These are phyloP conservation scores for Mortierella sp. DNA, from an alignment of 371 early-diverging fungal species.

Conservation along the genomic window DNA sequence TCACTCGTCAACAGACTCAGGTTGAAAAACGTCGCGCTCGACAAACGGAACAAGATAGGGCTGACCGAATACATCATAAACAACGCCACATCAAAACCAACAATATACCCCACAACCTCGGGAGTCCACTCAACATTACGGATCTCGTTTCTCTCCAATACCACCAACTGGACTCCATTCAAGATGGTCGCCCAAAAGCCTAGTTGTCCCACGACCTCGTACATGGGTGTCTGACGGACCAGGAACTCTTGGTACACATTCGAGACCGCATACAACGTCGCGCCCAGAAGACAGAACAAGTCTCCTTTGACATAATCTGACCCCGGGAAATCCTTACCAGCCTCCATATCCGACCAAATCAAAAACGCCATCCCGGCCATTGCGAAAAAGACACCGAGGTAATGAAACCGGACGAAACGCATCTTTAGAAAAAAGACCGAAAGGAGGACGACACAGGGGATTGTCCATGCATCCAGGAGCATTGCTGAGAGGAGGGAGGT, in stretches of 20 bases:
- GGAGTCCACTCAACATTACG: constrained; percentile 58
- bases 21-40: constrained; percentile 82
- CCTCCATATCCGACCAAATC: constrained; percentile 70
- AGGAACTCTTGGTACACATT: constrained; percentile 79
- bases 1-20: constrained; percentile 82
- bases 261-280: constrained; percentile 78
- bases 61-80: constrained; percentile 77
- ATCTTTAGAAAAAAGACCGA: constrained; percentile 71
- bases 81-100: constrained; percentile 74
- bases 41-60: constrained; percentile 75
- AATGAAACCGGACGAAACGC: constrained; percentile 74
- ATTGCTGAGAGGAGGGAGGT: constrained; percentile 80
- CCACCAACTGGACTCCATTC: constrained; percentile 74
- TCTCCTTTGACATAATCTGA: constrained; percentile 74
- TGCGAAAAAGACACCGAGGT: constrained; percentile 73
- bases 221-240: constrained; percentile 73
- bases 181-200: constrained; percentile 79
- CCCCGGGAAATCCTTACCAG: constrained; percentile 58
- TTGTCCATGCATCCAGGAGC: constrained; percentile 83
- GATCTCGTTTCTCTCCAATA: constrained; percentile 72
- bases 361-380: constrained; percentile 75
- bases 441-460: constrained; percentile 77
- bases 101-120: constrained; percentile 66
- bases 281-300: constrained; percentile 75
- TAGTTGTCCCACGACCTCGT: constrained; percentile 79